Conservation (phyloP, 1,139 yeast species). For the Saccharomyces hybrid region DNA sequence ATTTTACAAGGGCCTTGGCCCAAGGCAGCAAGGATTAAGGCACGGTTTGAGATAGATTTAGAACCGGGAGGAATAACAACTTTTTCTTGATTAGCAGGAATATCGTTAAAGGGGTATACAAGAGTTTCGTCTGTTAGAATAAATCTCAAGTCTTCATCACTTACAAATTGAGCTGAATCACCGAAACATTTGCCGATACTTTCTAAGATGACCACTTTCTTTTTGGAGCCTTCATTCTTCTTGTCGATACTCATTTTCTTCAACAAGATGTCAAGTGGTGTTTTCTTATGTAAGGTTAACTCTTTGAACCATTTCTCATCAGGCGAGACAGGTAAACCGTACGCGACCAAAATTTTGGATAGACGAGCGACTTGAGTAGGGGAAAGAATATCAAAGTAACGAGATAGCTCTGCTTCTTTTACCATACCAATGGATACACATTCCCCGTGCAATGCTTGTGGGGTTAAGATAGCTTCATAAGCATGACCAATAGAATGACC, state of each 20-base stretch:
- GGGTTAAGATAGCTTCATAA: constrained; percentile 90
- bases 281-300: constrained; percentile 57
- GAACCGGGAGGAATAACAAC: constrained; percentile 87
- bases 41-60: constrained; percentile 92
- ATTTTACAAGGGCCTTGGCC: constrained; percentile 79
- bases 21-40: constrained; percentile 83
- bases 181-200: constrained; percentile 85
- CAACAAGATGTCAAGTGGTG: constrained; percentile 65
- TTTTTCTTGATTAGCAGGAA: constrained; percentile 37
- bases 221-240: constrained; percentile 88
- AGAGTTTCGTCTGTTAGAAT: constrained; percentile 76
- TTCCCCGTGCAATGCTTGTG: constrained; percentile 95
- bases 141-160: constrained; percentile 71
- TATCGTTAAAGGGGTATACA: constrained; percentile 47
- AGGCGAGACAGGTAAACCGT: constrained; percentile 74
- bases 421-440: constrained; percentile 95
- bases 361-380: constrained; percentile 93
- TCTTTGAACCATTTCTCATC: constrained; percentile 66
- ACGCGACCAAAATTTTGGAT: constrained; percentile 71
- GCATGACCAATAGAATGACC: constrained; percentile 99
- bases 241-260: constrained; percentile 92
- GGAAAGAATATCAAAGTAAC: constrained; percentile 79
- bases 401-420: constrained; percentile 85
- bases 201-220: constrained; percentile 77
- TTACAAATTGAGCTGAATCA: constrained; percentile 75